phyloP scores from a whole-genome alignment of 2,329 filamentous ascomycete species.

The Cordyceps pruinosa region DNA sequence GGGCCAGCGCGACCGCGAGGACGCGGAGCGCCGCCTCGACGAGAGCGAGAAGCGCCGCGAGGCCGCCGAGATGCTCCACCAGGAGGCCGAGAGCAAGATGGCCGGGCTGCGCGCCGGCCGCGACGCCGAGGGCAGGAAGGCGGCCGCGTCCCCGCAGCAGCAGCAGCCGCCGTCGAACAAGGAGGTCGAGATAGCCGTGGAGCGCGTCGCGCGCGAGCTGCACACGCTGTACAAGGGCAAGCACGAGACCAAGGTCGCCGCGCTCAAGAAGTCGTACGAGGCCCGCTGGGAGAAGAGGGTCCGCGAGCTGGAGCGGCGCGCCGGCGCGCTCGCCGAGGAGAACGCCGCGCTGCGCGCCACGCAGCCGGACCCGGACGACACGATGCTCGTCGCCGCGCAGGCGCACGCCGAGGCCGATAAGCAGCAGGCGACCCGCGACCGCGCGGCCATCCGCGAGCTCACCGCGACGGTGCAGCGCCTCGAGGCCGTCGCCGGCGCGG shows the following conservation, averaged over 20 bases:
- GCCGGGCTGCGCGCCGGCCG: constrained; percentile 64
- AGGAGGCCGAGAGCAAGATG: constrained; percentile 69
- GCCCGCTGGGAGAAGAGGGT: constrained; percentile 84
- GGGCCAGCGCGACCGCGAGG: constrained; percentile 73
- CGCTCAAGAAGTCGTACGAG: constrained; percentile 80
- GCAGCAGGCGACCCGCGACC: constrained; percentile 55
- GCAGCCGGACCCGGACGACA: constrained; percentile 48
- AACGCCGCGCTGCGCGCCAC: constrained; percentile 66
- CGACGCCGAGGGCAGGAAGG: constrained; percentile 27
- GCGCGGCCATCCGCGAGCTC: constrained; percentile 60
- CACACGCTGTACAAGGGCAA: constrained; percentile 94
- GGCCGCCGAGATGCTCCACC: constrained; percentile 66
- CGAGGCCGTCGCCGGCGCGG: constrained; percentile 61
- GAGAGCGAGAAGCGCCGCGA: constrained; percentile 69
- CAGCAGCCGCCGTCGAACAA: constrained; percentile 19
- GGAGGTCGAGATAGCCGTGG: constrained; percentile 78
- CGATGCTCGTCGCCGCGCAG: constrained; percentile 23
- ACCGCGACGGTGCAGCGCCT: constrained; percentile 70
- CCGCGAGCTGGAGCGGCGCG: constrained; percentile 64
- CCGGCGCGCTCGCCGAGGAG: constrained; percentile 63
- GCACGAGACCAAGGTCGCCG: constrained; percentile 91
- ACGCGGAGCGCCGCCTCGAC: constrained; percentile 66
- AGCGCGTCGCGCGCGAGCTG: constrained; percentile 88
- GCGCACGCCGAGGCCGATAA: constrained; percentile 42
- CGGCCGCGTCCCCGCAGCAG: neutral